Evolutionary conservation across 75 land plant genomes (phyloP).

Genomic region (Pinus taeda): DNA sequence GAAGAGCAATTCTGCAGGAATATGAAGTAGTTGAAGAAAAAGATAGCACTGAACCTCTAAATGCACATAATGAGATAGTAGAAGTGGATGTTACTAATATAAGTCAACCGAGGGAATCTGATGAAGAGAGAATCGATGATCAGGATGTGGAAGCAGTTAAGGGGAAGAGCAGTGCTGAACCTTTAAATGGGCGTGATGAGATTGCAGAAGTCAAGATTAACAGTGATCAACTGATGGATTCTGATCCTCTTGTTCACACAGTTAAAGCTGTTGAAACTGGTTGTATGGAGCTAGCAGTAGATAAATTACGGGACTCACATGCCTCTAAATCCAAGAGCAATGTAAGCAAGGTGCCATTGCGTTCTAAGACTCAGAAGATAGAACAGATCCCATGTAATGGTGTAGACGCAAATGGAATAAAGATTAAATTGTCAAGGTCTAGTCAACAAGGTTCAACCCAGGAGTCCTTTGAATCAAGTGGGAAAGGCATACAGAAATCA

Average conservation of each 20-base stretch:
- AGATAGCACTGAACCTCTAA: not conserved
- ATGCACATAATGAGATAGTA: not conserved
- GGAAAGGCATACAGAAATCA: not conserved
- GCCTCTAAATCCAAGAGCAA: not conserved
- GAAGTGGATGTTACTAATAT: not conserved
- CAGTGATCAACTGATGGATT: not conserved
- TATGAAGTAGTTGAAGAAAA: not conserved
- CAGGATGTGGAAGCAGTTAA: not conserved
- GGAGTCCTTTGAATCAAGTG: not conserved
- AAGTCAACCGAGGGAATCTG: not conserved
- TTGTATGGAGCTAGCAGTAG: not conserved
- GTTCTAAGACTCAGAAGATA: slow-evolving; percentile 2
- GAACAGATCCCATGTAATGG: slow-evolving; percentile 7
- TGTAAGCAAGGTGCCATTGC: not conserved
- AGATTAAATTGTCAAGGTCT: not conserved
- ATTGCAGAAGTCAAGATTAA: not conserved
- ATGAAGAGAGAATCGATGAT: not conserved
- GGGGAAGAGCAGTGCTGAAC: not conserved
- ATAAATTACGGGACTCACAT: not conserved
- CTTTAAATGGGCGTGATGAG: slow-evolving; percentile 3
- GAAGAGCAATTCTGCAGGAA: not conserved
- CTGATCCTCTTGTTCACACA: slow-evolving; percentile 1
- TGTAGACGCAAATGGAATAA: slow-evolving; percentile 1
- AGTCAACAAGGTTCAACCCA: not conserved
- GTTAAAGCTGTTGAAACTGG: not conserved